A percentile compares a stretch with the other conserved stretches of the same genome.
Conservation (phyloP, 2,329 filamentous ascomycete species). For the Cylindrodendrum hubeiense region DNA sequence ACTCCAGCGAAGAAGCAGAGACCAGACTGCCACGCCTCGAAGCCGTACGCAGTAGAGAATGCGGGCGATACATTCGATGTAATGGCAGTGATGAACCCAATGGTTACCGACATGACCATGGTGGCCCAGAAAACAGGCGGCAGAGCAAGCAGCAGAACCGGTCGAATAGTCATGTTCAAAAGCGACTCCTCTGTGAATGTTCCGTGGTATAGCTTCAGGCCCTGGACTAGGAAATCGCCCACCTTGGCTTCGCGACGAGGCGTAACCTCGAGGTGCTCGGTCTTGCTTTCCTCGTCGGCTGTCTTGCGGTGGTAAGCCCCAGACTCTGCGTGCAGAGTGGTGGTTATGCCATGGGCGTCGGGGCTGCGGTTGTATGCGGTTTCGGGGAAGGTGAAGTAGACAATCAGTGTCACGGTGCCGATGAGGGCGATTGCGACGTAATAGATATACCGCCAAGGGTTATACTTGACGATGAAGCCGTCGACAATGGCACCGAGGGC, state of each 20-base stretch:
- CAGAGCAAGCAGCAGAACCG: slow-evolving; percentile 59
- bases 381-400: slow-evolving; percentile 65
- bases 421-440: slow-evolving; percentile 61
- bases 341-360: slow-evolving; percentile 23
- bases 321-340: slow-evolving; percentile 13
- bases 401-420: slow-evolving; percentile 57
- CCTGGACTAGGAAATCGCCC: slow-evolving; percentile 4
- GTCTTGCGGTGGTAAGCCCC: slow-evolving; percentile 20
- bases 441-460: slow-evolving; percentile 63
- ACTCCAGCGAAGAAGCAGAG: slow-evolving; percentile 61
- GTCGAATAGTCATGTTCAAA: slow-evolving; percentile 59
- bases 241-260: slow-evolving; percentile 6
- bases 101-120: slow-evolving; percentile 63
- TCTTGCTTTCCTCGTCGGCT: slow-evolving; percentile 18
- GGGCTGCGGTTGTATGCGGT: slow-evolving; percentile 57
- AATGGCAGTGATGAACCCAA: slow-evolving; percentile 65
- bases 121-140: slow-evolving; percentile 66
- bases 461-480: slow-evolving; percentile 59
- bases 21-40: slow-evolving; percentile 58
- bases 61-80: slow-evolving; percentile 61
- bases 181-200: slow-evolving; percentile 27
- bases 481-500: slow-evolving; percentile 54
- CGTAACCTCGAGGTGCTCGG: slow-evolving; percentile 14
- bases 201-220: slow-evolving; percentile 22
- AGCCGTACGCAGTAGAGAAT: slow-evolving; percentile 52